Evolutionary conservation across 768 basidiomycete genomes (phyloP), one percentile per base, ranked within the genome.

Genomic region (Mycena albidolilacea): DNA sequence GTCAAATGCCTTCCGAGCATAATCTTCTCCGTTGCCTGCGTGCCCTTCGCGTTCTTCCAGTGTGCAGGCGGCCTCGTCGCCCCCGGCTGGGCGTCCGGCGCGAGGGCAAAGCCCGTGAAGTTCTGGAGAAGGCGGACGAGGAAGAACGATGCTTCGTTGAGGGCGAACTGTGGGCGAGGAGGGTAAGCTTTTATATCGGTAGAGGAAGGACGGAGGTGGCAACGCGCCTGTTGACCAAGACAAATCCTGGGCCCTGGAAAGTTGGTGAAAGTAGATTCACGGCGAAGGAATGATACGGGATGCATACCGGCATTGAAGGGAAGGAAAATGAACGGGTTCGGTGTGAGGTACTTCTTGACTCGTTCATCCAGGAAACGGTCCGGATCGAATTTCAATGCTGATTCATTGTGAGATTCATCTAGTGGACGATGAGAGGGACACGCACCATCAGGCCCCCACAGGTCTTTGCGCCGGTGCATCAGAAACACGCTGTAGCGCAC

Each of bases 271-370:
- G 30, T 30, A 30, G 19, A 0, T n/a, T n/a, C 10, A 50, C 30
- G 30, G 30, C 30, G n/a, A n/a, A 17, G 48, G 30, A 30, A 30
- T 30, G 30, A 30, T 30, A 30, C 30, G 30, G 30, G 30, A 30
- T 30, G 30, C 64, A 83, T 83, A 39, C 82, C 82, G 1, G 82
- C 82, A 55, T 83, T 84, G 78, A 85, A 85, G n/a, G 83, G 84
- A 8, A 87, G 78, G 78, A 88, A 88, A 61, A 88, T 88, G 77
- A 81, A 87, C 0, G 85, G 85, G 50, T 86, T 85, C 80, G 80
- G 78, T 2, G 79, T 82, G 41, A 88, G 78, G 58, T 85, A 85
- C 67, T 85, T 84, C 15, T 78, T 72, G 6, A 85, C 83, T 58
- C 46, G 78, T 15, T 84, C 76, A 74, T 87, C 87, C 15, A 87